A percentile compares a stretch with the other conserved stretches of the same genome.
Conservation (phyloP, 192 early-diverging fungal species). For the Backusella liffmaniae region DNA sequence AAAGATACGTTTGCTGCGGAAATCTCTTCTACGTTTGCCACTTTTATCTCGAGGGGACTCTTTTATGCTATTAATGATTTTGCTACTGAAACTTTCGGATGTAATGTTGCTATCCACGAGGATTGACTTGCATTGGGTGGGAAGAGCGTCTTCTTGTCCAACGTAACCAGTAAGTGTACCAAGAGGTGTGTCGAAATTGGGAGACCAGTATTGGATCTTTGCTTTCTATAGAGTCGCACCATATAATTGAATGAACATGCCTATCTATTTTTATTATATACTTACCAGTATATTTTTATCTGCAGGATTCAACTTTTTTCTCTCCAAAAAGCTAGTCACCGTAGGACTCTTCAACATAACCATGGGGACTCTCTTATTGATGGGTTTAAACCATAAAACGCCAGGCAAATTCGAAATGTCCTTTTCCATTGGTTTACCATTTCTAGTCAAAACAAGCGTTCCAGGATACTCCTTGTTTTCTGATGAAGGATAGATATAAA, state of each 20-base stretch:
- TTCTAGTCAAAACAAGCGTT: conserved; percentile 6
- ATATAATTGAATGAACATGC: background rate
- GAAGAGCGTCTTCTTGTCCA: conserved; percentile 75
- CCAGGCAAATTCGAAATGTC: conserved; percentile 24
- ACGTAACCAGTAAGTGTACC: conserved; percentile 65
- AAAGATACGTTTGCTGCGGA: conserved; percentile 74
- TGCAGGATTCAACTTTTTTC: background rate
- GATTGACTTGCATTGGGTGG: conserved; percentile 71
- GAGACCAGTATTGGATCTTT: conserved; percentile 62
- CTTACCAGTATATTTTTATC: background rate
- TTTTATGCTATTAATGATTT: conserved; percentile 70
- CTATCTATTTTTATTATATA: conserved; percentile 34
- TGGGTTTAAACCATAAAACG: conserved; percentile 78
- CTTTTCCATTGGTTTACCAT: background rate
- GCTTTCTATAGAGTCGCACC: conserved; percentile 18
- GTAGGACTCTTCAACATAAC: conserved; percentile 58
- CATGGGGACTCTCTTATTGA: conserved; percentile 68
- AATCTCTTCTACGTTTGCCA: conserved; percentile 60
- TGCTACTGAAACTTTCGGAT: conserved; percentile 62
- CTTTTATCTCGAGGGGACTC: conserved; percentile 80
- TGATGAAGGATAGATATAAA: conserved; percentile 45
- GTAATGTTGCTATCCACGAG: conserved; percentile 76
- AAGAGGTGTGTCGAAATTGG: conserved; percentile 59
- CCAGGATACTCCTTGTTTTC: conserved; percentile 42
- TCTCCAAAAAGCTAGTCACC: background rate